Evolutionary conservation across 1,139 yeast species (phyloP), one percentile per base, ranked within the genome.

Genomic region (Lodderomyces parapsilosis): DNA sequence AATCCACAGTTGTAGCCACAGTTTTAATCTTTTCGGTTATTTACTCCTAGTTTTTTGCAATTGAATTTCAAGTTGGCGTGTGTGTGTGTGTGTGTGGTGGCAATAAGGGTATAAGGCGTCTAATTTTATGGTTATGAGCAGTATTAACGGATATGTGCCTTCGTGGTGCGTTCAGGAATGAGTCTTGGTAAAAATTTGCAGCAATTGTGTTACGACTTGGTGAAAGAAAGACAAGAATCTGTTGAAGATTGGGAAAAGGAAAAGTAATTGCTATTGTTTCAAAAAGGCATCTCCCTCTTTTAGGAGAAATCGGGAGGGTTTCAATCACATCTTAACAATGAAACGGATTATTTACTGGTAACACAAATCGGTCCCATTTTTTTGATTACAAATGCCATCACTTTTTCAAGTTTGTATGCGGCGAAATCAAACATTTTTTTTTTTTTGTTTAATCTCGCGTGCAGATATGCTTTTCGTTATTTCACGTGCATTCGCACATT

Each of bases 1-100:
- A n/a, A 15, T 30, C 33, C 19, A 30, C 33, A 30, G 19, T 15
- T 2, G 19, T 30, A 30, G 33, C 33, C 33, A 30, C 33, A 30
- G 19, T 30, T 30, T 30, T 30, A 11, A 30, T 30, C n/a, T 30
- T 15, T n/a, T 10, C 33, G 3, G 11, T 15, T 30, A 30, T 8
- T 30, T 13, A n/a, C 27, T 5, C 31, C 31, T n/a, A 27, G 9
- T n/a, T 22, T 27, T 27, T 27, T 8, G 10, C 14, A n/a, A n/a
- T 27, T 27, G 15, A n/a, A 27, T n/a, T 27, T 27, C 17, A 10
- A 27, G 31, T 4, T 27, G 14, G 7, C 8, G 9, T 27, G 31
- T 4, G 8, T n/a, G n/a, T n/a, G n/a, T n/a, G n/a, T n/a, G n/a
- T n/a, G n/a, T n/a, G n/a, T n/a, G n/a, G n/a, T n/a, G n/a, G n/a